A percentile compares a stretch with the other conserved stretches of the same genome.
phyloP scores from a whole-genome alignment of 2,329 filamentous ascomycete species.

The Dactylellina sp. region DNA sequence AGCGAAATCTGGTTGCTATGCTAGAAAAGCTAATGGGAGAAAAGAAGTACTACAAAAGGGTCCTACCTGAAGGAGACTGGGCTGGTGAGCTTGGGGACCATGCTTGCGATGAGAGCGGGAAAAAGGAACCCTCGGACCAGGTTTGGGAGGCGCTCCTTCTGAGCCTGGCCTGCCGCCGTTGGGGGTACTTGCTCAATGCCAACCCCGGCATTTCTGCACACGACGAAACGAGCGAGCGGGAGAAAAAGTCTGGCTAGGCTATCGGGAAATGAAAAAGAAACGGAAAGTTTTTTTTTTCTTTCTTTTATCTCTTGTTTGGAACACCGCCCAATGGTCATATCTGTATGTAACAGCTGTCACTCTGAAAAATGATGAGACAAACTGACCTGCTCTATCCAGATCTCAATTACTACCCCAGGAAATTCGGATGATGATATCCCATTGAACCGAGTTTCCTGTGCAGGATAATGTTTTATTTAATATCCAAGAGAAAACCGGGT shows the following conservation, averaged over 20 bases:
- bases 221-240: slow-evolving; percentile 7
- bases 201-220: slow-evolving; percentile 47
- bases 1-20: slow-evolving; percentile 35
- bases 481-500: background rate
- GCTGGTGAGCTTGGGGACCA: slow-evolving; percentile 15
- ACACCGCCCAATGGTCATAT: too few species aligned
- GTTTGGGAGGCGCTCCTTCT: slow-evolving; percentile 44
- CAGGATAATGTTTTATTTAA: slow-evolving; percentile 2
- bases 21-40: slow-evolving; percentile 19
- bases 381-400: slow-evolving; percentile 27
- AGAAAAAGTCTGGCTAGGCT: slow-evolving; percentile 11
- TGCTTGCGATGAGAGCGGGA: slow-evolving; percentile 25
- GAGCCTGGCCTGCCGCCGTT: slow-evolving; percentile 48
- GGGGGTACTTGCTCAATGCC: slow-evolving; percentile 32
- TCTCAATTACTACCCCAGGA: slow-evolving; percentile 33
- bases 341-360: slow-evolving; percentile 27
- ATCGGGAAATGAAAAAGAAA: slow-evolving; percentile 54
- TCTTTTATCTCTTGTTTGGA: slow-evolving; percentile 1
- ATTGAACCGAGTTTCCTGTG: slow-evolving; percentile 20
- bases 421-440: background rate
- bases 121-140: slow-evolving; percentile 20
- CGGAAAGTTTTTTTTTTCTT: slow-evolving; percentile 34
- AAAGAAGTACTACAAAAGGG: slow-evolving; percentile 23
- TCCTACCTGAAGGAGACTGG: slow-evolving; percentile 52
- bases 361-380: slow-evolving; percentile 38